phyloP scores from a whole-genome alignment of 345 rosid genomes.

The Populus tremula region DNA sequence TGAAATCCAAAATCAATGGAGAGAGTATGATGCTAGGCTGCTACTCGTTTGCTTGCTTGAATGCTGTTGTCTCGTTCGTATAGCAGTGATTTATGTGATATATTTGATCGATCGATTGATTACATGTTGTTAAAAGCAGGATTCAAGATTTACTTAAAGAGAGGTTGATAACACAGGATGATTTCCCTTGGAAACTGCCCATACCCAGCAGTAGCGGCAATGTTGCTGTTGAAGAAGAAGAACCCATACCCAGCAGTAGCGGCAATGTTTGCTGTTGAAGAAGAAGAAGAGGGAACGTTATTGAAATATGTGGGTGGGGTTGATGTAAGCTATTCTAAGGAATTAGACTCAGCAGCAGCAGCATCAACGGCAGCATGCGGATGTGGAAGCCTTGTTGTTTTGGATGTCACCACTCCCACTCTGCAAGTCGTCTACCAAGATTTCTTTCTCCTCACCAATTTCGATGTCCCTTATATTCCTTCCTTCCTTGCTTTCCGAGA shows the following conservation, averaged over 20 bases:
- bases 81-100: too few species aligned
- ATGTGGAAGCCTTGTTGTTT: constrained; percentile 47
- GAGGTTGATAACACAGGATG: constrained; percentile 56
- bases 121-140: constrained; percentile 26
- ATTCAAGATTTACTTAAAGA: constrained; percentile 56
- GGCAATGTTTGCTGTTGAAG: constrained; percentile 6
- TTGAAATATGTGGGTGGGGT: constrained; percentile 87
- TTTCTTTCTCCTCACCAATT: constrained; percentile 36
- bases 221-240: too few species aligned
- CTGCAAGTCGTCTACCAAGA: constrained; percentile 50
- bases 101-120: too few species aligned
- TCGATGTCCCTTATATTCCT: constrained; percentile 66
- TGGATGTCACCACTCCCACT: constrained; percentile 44
- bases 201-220: constrained; percentile 2
- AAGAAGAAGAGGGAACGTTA: background rate
- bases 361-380: constrained; percentile 29
- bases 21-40: too few species aligned
- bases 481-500: constrained; percentile 92
- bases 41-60: too few species aligned
- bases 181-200: constrained; percentile 60
- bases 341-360: constrained; percentile 63
- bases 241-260: constrained; percentile 1
- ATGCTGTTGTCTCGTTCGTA: too few species aligned
- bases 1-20: too few species aligned
- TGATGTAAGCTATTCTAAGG: constrained; percentile 78